Base-by-base conservation (phyloP, 257 asterid species). In the Solanum pennellii region DNA sequence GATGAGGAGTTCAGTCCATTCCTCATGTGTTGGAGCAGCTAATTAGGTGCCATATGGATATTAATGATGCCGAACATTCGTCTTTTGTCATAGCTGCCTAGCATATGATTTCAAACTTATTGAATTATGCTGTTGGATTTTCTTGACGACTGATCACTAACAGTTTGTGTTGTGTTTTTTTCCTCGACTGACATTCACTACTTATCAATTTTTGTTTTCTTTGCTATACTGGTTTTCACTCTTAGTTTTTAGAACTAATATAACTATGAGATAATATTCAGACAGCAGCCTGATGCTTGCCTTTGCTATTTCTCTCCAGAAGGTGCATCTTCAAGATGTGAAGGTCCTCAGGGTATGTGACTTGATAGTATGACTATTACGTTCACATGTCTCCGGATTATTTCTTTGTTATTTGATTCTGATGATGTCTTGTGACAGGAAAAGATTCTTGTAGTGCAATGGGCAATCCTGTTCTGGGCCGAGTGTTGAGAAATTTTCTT, bases 351-450 rank as follows among this genome's bases (percentile, higher is more conserved):
- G 91, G 93, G 94, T 93, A 92, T 91, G 92, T 90, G 75, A 89
- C 72, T 79, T 47, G 82, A 85, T 62, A 80, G 85, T 39, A 60
- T 59, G 56, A 83, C 76, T 79, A 74, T 31, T 82, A 31, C 85
- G 44, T 83, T 83, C 82, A 59, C 47, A 88, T 29, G 75, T 76
- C 42, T 62, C 73, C 25, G 12, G 83, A 88, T 88, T 88, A 42
- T 18, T 59, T 87, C 84, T 90, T 35, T 35, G 88, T 75, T 82
- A 47, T 68, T 86, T 86, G 52, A 42, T 83, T 91, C 96, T 95
- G 95, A 93, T 94, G 95, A 89, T 92, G 88, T 87, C 92, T 87
- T 89, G 87, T 91, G 94, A 91, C 97, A 95, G 98, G 96, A 75
- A 82, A 79, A 83, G 62, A 86, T 86, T 88, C 83, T 18, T 47